Evolutionary conservation across 116 monocot genomes (phyloP), one percentile per base, ranked within the genome.

Genomic region (Posidonia oceanica): DNA sequence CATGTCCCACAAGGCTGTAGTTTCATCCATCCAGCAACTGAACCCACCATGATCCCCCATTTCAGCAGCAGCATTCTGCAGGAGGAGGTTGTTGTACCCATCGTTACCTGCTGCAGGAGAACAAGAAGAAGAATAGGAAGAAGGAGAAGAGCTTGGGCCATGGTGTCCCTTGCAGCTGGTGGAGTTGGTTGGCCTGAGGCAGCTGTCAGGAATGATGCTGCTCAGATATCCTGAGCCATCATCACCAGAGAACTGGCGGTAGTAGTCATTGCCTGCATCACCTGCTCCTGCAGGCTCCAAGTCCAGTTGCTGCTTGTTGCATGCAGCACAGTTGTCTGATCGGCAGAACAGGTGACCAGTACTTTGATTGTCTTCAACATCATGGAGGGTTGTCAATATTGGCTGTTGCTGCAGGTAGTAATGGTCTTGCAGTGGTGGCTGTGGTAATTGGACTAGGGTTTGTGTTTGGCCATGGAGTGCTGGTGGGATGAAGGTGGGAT

Each of bases 201-300:
- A 68, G 13, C 53, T 17, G 48, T 68, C 53, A 53, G 68, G 68
- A 54, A 68, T 53, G 54, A 68, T 68, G 36, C 68, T 68, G 37
- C 52, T 68, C 53, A 68, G 48, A 48, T 68, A 68, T 3, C 68
- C 68, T 2, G 68, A 68, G 3, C 68, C 68, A 53, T 68, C 68
- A 53, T 68, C 68, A 36, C 67, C 17, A 8, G 68, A 68, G 64
- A 39, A 42, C 16, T 65, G 18, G n/a, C 17, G 8, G 42, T 36
- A 61, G 61, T 61, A n/a, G 61, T 61, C 36, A 3, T 2, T 29
- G 22, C 13, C 21, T 8, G 39, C 40, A 65, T 42, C 41, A 4
- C 16, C 14, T 4, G 12, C 65, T 11, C 18, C 65, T 18, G 17
- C 42, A 18, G 3, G 3, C 3, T 40, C 65, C 48, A 8, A 48